A percentile compares a stretch with the other conserved stretches of the same genome.
These are phyloP conservation scores for Hippophae tibetana DNA, from an alignment of 306 rosid species.

Conservation along the genomic window DNA sequence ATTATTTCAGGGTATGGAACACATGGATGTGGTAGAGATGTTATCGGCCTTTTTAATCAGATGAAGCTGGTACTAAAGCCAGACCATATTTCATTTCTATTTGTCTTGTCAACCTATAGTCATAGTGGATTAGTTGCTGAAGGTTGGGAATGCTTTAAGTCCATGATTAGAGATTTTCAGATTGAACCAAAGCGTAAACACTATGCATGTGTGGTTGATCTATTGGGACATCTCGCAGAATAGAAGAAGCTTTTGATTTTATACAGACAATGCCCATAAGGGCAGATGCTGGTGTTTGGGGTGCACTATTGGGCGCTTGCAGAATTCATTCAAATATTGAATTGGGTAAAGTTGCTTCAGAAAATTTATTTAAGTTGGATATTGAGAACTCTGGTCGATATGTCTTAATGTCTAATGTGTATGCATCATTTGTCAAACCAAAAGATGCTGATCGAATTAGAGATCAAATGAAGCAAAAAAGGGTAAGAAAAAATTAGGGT, in stretches of 20 bases:
- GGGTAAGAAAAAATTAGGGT: constrained; percentile 36
- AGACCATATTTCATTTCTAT: constrained; percentile 25
- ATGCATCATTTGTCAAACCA: constrained; percentile 23
- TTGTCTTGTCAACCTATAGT: constrained; percentile 36
- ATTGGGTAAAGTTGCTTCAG: constrained; percentile 33
- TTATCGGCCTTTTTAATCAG: constrained; percentile 28
- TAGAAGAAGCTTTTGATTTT: constrained; percentile 28
- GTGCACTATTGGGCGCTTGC: constrained; percentile 38
- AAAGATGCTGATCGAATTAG: constrained; percentile 27
- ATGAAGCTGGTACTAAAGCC: constrained; percentile 29
- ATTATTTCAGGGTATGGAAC: constrained; percentile 39
- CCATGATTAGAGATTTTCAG: constrained; percentile 33
- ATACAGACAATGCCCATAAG: constrained; percentile 33
- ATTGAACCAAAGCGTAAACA: constrained; percentile 29
- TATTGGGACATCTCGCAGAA: constrained; percentile 34
- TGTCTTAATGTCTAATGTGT: constrained; percentile 38
- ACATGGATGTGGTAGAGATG: constrained; percentile 31
- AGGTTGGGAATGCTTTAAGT: constrained; percentile 33
- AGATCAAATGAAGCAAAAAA: constrained; percentile 26
- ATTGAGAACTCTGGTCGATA: constrained; percentile 26
- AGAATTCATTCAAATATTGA: constrained; percentile 31
- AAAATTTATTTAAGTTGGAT: constrained; percentile 28
- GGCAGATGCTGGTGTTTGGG: constrained; percentile 38
- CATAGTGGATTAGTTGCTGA: constrained; percentile 33
- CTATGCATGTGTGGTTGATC: constrained; percentile 40